These are phyloP conservation scores for Aspergillus bombycis DNA, from an alignment of 2,329 filamentous ascomycete species.

Conservation along the genomic window DNA sequence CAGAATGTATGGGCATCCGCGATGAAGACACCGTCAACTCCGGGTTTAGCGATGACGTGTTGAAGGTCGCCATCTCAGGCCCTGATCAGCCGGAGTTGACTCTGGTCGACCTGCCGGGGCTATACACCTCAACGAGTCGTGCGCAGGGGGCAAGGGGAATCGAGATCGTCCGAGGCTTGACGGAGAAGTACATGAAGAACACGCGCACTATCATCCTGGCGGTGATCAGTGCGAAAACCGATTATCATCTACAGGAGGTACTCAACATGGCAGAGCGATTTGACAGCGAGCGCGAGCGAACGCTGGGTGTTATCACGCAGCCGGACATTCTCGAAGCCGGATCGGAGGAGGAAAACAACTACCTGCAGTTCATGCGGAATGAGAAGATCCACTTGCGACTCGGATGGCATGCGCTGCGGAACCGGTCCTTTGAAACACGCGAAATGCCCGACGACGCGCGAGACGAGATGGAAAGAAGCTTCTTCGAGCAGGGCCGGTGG, in stretches of 20 bases:
- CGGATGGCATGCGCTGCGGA: constrained; percentile 55
- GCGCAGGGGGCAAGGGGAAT: constrained; percentile 58
- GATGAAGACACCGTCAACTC: constrained; percentile 19
- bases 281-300: constrained; percentile 36
- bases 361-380: constrained; percentile 44
- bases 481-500: constrained; percentile 38
- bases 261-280: constrained; percentile 49
- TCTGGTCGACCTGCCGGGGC: constrained; percentile 64
- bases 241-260: constrained; percentile 62
- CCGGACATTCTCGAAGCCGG: constrained; percentile 43
- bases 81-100: constrained; percentile 64
- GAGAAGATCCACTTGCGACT: constrained; percentile 46
- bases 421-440: constrained; percentile 45
- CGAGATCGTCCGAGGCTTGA: constrained; percentile 54
- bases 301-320: constrained; percentile 54
- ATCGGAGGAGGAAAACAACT: constrained; percentile 41
- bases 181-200: constrained; percentile 59
- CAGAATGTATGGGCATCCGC: constrained; percentile 53
- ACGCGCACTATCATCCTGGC: constrained; percentile 63
- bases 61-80: constrained; percentile 63
- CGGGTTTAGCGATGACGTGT: constrained; percentile 49
- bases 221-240: constrained; percentile 54
- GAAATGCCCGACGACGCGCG: constrained; percentile 27
- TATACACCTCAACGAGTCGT: constrained; percentile 58
- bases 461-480: constrained; percentile 36